phyloP scores from a whole-genome alignment of 495 filamentous ascomycete species.

The Pseudoneurospora amorphoporcata region DNA sequence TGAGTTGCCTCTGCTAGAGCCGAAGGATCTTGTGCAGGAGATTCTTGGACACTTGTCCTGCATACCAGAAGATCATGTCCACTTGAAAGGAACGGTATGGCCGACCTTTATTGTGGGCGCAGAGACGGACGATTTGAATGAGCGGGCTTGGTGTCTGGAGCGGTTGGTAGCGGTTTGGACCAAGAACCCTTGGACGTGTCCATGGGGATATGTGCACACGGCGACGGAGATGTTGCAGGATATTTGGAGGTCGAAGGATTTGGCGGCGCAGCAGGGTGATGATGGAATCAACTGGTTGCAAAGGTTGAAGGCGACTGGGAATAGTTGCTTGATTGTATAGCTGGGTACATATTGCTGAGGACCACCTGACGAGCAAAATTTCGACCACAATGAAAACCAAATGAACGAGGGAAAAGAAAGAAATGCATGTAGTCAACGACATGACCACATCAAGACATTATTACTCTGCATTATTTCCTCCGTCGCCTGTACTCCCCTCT shows the following conservation, averaged over 20 bases:
- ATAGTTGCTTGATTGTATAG: slow-evolving; percentile 33
- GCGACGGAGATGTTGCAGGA: slow-evolving; percentile 30
- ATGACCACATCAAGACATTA: not conserved
- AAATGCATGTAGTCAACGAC: not conserved
- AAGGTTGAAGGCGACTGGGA: slow-evolving; percentile 21
- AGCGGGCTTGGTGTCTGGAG: slow-evolving; percentile 26
- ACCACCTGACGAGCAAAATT: not conserved
- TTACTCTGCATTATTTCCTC: not conserved
- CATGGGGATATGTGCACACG: slow-evolving; percentile 36
- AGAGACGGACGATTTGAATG: slow-evolving; percentile 27
- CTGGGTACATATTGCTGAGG: not conserved
- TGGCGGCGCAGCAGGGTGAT: not conserved
- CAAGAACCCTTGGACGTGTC: slow-evolving; percentile 23
- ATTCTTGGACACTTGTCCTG: slow-evolving; percentile 33
- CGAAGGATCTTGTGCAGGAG: slow-evolving; percentile 30
- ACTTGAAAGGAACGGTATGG: slow-evolving; percentile 50
- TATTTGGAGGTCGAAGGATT: slow-evolving; percentile 30
- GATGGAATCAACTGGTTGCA: slow-evolving; percentile 25
- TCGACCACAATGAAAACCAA: not conserved
- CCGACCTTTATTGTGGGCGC: slow-evolving; percentile 47
- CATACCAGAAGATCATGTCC: slow-evolving; percentile 32
- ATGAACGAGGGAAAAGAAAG: not conserved
- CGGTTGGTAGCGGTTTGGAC: slow-evolving; percentile 26
- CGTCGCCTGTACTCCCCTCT: not conserved
- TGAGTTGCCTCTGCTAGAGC: slow-evolving; percentile 7